Evolutionary conservation across 345 rosid species (phyloP).

Genomic region (Salix viminalis): DNA sequence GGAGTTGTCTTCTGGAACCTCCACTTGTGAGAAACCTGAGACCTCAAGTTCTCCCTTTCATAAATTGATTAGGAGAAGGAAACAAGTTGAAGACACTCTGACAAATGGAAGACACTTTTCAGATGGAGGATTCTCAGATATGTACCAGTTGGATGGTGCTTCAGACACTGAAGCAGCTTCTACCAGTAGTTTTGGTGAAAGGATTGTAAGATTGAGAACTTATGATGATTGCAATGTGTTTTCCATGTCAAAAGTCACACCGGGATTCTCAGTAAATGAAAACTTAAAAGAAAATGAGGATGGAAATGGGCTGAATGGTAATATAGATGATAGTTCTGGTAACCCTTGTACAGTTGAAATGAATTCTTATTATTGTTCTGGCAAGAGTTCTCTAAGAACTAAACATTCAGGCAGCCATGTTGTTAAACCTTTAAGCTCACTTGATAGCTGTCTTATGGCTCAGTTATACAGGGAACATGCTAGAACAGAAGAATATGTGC

Average conservation of each 20-base stretch:
- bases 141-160: slow-evolving; percentile 15
- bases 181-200: slow-evolving; percentile 20
- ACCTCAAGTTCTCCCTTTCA: slow-evolving; percentile 18
- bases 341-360: slow-evolving; percentile 16
- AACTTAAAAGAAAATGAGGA: slow-evolving; percentile 17
- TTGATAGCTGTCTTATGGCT: slow-evolving; percentile 61
- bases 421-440: slow-evolving; percentile 50
- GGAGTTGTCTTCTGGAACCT: slow-evolving; percentile 30
- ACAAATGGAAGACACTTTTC: slow-evolving; percentile 5
- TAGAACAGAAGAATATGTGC: slow-evolving; percentile 45
- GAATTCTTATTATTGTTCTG: slow-evolving; percentile 21
- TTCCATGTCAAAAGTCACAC: slow-evolving; percentile 21
- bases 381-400: slow-evolving; percentile 40
- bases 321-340: slow-evolving; percentile 1
- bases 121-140: slow-evolving; percentile 25
- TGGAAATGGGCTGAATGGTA: slow-evolving; percentile 12
- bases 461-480: slow-evolving; percentile 49
- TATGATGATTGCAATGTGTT: slow-evolving; percentile 21
- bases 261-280: slow-evolving; percentile 25
- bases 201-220: slow-evolving; percentile 21
- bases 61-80: slow-evolving; percentile 26
- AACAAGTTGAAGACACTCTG: slow-evolving; percentile 29
- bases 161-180: slow-evolving; percentile 40
- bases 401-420: slow-evolving; percentile 21
- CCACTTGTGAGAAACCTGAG: slow-evolving; percentile 29